phyloP scores from a whole-genome alignment of 2,329 filamentous ascomycete genomes.

The Colletotrichum phormii region DNA sequence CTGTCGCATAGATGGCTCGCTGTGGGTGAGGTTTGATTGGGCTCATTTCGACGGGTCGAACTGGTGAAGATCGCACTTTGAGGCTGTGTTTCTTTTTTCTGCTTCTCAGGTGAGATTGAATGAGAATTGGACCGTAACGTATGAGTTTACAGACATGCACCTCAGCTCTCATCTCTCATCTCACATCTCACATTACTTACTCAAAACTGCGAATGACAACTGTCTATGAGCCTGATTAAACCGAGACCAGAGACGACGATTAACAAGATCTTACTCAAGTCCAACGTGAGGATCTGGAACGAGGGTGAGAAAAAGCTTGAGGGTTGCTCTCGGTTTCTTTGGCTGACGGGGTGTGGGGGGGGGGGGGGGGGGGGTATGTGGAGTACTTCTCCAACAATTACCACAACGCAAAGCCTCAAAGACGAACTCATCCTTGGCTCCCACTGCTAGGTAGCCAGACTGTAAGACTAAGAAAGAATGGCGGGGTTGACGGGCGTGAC shows the following conservation, averaged over 20 bases:
- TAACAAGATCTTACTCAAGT: not conserved
- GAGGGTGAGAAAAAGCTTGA: constrained; percentile 13
- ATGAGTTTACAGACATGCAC: not conserved
- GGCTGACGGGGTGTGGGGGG: not conserved
- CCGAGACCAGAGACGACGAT: not conserved
- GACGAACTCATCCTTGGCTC: not conserved
- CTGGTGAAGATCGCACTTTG: constrained; percentile 10
- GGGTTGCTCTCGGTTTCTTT: not conserved
- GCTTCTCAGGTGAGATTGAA: not conserved
- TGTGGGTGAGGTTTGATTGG: constrained; percentile 11
- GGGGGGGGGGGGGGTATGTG: no score
- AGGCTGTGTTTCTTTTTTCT: not conserved
- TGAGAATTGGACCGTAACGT: not conserved
- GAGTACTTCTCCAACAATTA: not conserved
- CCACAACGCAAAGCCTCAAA: not conserved
- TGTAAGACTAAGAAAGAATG: not conserved
- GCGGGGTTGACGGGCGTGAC: not conserved
- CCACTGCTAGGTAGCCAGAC: no score
- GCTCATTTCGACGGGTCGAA: constrained; percentile 1
- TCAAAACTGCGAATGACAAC: not conserved
- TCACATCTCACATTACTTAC: not conserved
- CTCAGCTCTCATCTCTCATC: not conserved
- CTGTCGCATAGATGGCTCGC: not conserved
- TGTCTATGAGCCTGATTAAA: not conserved
- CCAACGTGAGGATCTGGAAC: not conserved